Base-by-base conservation (phyloP, 305 asterid species). In the Ilex paraguariensis region DNA sequence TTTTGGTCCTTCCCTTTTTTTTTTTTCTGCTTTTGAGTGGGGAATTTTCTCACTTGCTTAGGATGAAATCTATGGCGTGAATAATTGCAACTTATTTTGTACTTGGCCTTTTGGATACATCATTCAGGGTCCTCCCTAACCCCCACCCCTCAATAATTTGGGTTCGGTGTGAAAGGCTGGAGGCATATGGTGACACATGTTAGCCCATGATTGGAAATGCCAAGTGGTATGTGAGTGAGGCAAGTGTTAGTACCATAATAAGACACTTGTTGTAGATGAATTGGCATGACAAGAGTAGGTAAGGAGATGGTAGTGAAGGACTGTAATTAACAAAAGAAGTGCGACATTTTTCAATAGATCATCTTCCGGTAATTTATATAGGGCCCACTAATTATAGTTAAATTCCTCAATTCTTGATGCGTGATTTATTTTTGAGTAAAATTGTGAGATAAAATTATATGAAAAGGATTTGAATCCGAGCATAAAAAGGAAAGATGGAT, bases 101-200 rank as follows among this genome's bases (percentile, higher is more conserved):
- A 78, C 83, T 81, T 80, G 67, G 82, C 74, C 87, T 82, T 84
- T 84, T 79, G 77, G 77, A 80, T 80, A 66, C 85, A 87, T 81
- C 82, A 77, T 77, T 75, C 73, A 64, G 62, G 77, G 61, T 79
- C 73, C 78, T 40, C 42, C 54, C 71, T 36, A 36, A 36, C 9
- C 42, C 42, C 1, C 9, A 36, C 52, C n/a, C 52, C 73, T 76
- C 83, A 85, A 84, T 84, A 79, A 81, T 83, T 75, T 70, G 85
- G 73, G 77, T 67, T 74, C 85, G 79, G 78, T 68, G 62, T 70
- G 82, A 70, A 60, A 68, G 70, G 68, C 65, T 79, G 80, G 84
- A 2, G 59, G 68, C 70, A 71, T 77, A 74, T 68, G 89, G 72
- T 62, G 75, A 68, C 84, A 82, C 85, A 74, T 85, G 84, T 77